Percentiles rank a stretch among this genome's conserved stretches.
Conservation (phyloP, 75 land plant genomes). For the Cupressus sempervirens region DNA sequence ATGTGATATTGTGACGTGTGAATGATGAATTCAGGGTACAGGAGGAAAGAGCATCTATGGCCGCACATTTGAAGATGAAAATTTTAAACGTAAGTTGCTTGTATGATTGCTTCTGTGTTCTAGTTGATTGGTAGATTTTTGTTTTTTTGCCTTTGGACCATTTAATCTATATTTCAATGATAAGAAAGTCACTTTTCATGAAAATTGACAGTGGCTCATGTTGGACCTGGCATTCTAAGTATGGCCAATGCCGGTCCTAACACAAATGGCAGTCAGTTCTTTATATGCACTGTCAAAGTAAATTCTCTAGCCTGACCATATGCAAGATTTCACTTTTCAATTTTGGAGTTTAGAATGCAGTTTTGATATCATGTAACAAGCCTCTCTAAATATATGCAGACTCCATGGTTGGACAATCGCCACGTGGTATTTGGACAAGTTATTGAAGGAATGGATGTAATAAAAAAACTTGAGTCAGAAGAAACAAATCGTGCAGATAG, state of each 20-base stretch:
- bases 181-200: not conserved
- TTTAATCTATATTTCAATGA: not conserved
- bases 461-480: slow-evolving; percentile 53
- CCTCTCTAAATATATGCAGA: slow-evolving; percentile 33
- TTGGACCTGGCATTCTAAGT: slow-evolving; percentile 79
- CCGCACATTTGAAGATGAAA: slow-evolving; percentile 69
- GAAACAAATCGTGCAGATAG: slow-evolving; percentile 59
- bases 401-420: slow-evolving; percentile 72
- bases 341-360: not conserved
- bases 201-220: slow-evolving; percentile 53
- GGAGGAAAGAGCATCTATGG: slow-evolving; percentile 90
- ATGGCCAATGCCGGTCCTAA: slow-evolving; percentile 93
- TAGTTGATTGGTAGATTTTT: not conserved
- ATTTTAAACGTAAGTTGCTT: slow-evolving; percentile 55
- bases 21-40: slow-evolving; percentile 57
- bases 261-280: slow-evolving; percentile 90
- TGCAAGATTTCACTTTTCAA: not conserved
- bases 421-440: slow-evolving; percentile 92
- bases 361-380: not conserved
- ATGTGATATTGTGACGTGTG: not conserved
- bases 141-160: not conserved
- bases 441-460: slow-evolving; percentile 80
- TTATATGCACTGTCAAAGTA: slow-evolving; percentile 85
- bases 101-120: not conserved
- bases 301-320: not conserved